Conservation (phyloP, 2,329 filamentous ascomycete species). For the Nemania sp. region DNA sequence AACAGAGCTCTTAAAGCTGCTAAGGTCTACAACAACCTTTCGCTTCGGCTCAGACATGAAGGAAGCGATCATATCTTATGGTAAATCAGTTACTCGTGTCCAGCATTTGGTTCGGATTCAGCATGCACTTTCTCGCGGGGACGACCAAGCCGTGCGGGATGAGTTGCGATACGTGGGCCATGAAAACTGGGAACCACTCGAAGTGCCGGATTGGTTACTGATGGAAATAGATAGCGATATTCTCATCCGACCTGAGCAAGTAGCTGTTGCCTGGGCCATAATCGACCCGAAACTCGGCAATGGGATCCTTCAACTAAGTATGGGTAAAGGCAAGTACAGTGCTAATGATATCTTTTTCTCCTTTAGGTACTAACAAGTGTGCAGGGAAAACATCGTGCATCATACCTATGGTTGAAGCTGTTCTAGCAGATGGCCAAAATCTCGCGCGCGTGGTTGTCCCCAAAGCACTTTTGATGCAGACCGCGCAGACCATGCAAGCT, state of each 20-base stretch:
- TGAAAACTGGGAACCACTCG: conserved; percentile 57
- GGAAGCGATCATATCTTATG: conserved; percentile 49
- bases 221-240: conserved; percentile 70
- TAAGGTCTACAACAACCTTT: conserved; percentile 43
- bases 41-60: conserved; percentile 45
- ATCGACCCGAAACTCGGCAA: conserved; percentile 60
- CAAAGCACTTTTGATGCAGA: conserved; percentile 61
- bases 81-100: conserved; percentile 47
- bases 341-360: not conserved
- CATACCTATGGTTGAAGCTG: conserved; percentile 56
- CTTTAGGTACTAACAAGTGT: conserved; percentile 6
- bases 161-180: conserved; percentile 58
- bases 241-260: conserved; percentile 64
- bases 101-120: conserved; percentile 53
- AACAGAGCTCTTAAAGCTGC: conserved; percentile 49
- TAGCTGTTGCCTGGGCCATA: conserved; percentile 65
- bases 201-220: conserved; percentile 66
- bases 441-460: conserved; percentile 62
- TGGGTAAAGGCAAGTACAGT: conserved; percentile 55
- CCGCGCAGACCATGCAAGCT: conserved; percentile 59
- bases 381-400: conserved; percentile 63
- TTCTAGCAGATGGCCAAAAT: conserved; percentile 50
- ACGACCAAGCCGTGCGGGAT: conserved; percentile 41
- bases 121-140: conserved; percentile 35
- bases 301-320: conserved; percentile 68